Percentiles rank a stretch among this genome's conserved stretches.
Evolutionary conservation across 139 green algal genomes (phyloP).

Genomic region (Diplosphaera chodatii): DNA sequence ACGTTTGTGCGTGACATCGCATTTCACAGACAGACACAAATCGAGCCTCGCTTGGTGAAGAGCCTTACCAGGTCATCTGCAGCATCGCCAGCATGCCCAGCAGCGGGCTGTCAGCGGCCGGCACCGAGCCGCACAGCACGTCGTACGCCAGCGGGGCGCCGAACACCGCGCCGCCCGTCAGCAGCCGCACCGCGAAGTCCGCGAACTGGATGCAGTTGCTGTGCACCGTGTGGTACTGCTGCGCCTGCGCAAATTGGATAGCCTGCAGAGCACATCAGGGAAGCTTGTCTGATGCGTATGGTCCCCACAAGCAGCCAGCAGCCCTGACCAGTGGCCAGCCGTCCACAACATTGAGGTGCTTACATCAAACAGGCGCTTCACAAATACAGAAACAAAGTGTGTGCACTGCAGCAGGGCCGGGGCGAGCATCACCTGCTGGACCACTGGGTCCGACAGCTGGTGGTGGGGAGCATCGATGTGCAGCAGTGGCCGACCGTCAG

Average conservation of each 20-base stretch:
- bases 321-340: too few species aligned
- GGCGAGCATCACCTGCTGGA: too few species aligned
- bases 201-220: conserved; percentile 37
- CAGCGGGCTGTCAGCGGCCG: conserved; percentile 14
- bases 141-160: conserved; percentile 23
- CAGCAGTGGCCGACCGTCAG: conserved; percentile 1
- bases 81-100: conserved; percentile 26
- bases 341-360: too few species aligned
- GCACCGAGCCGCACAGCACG: conserved; percentile 9
- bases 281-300: too few species aligned
- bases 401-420: too few species aligned
- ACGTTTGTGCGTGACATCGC: too few species aligned
- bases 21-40: too few species aligned
- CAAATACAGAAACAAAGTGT: too few species aligned
- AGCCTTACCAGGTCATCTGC: conserved; percentile 16
- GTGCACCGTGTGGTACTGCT: conserved; percentile 21
- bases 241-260: conserved; percentile 9
- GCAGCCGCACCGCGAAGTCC: conserved; percentile 14
- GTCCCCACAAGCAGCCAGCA: too few species aligned
- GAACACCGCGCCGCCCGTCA: conserved; percentile 16
- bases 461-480: conserved; percentile 3
- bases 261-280: not conserved
- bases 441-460: not conserved
- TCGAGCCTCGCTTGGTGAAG: too few species aligned
- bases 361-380: too few species aligned